Percentiles rank a stretch among this genome's conserved stretches.
These are phyloP conservation scores for Penicillium steckii DNA, from an alignment of 495 filamentous ascomycete genomes.

Conservation along the genomic window DNA sequence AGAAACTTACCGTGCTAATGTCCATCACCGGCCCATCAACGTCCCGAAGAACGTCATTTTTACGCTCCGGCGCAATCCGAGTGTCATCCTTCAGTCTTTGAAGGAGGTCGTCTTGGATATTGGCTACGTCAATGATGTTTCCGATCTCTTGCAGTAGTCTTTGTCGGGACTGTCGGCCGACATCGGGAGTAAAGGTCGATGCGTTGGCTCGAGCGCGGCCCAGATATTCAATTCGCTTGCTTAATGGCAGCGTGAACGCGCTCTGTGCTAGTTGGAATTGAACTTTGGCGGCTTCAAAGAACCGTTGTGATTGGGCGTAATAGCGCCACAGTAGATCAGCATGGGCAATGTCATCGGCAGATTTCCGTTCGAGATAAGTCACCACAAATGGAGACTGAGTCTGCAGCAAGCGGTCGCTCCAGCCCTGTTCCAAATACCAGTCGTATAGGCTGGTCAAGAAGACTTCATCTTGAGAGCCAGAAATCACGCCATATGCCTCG, in stretches of 20 bases:
- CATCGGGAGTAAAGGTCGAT: slow-evolving; percentile 67
- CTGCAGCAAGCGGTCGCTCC: slow-evolving; percentile 78
- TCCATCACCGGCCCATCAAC: slow-evolving; percentile 73
- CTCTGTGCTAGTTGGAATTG: slow-evolving; percentile 82
- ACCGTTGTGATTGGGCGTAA: slow-evolving; percentile 74
- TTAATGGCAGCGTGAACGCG: slow-evolving; percentile 69
- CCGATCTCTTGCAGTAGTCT: slow-evolving; percentile 76
- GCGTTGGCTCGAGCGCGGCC: slow-evolving; percentile 85
- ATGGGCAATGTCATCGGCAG: slow-evolving; percentile 63
- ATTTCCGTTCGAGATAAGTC: slow-evolving; percentile 77
- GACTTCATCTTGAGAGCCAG: slow-evolving; percentile 81
- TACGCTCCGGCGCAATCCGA: slow-evolving; percentile 60
- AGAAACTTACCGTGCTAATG: slow-evolving; percentile 67
- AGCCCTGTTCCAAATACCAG: slow-evolving; percentile 85
- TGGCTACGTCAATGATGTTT: slow-evolving; percentile 87
- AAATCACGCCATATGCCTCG: slow-evolving; percentile 86
- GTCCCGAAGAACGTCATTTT: slow-evolving; percentile 56
- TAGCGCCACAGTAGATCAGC: slow-evolving; percentile 94
- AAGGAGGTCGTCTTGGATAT: slow-evolving; percentile 90
- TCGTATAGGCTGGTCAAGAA: slow-evolving; percentile 95
- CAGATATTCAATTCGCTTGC: slow-evolving; percentile 82
- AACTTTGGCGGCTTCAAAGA: slow-evolving; percentile 81
- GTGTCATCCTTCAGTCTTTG: slow-evolving; percentile 72
- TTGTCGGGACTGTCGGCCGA: slow-evolving; percentile 72
- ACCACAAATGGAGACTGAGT: slow-evolving; percentile 81